These are phyloP conservation scores for Cucumis variabilis DNA, from an alignment of 331 rosid genomes.

Conservation along the genomic window DNA sequence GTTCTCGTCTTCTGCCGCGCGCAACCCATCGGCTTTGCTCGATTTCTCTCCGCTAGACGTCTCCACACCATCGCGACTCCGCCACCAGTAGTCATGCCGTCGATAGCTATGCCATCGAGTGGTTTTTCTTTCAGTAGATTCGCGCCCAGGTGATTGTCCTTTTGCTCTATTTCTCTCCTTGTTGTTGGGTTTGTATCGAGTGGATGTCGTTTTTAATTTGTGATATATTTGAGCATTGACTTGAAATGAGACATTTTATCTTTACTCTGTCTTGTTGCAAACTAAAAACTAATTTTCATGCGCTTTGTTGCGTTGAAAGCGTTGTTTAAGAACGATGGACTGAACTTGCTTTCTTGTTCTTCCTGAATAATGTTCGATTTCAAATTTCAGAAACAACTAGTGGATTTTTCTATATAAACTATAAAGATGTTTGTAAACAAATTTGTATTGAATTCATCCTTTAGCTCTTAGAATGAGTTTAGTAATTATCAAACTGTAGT, in stretches of 20 bases:
- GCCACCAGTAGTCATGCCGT: too few species aligned
- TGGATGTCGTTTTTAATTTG: not conserved
- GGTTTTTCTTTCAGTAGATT: too few species aligned
- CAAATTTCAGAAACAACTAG: too few species aligned
- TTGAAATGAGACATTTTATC: not conserved
- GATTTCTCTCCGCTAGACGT: too few species aligned
- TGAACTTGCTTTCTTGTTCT: not conserved
- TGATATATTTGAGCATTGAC: not conserved
- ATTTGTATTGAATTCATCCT: not conserved
- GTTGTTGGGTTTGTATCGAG: not conserved
- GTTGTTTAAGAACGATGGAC: not conserved
- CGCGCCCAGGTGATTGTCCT: conserved; percentile 65
- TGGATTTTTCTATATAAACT: too few species aligned
- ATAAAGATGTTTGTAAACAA: not conserved
- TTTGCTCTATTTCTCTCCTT: not conserved
- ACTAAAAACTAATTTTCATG: not conserved
- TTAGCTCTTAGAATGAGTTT: not conserved
- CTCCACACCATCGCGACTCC: too few species aligned
- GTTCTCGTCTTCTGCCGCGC: too few species aligned
- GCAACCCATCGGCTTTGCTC: too few species aligned
- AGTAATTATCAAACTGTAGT: not conserved
- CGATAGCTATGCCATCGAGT: too few species aligned
- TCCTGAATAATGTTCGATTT: too few species aligned
- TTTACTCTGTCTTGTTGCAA: not conserved
- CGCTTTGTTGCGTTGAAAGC: not conserved